Conservation (phyloP, 345 rosid species). For the Firmiana major region DNA sequence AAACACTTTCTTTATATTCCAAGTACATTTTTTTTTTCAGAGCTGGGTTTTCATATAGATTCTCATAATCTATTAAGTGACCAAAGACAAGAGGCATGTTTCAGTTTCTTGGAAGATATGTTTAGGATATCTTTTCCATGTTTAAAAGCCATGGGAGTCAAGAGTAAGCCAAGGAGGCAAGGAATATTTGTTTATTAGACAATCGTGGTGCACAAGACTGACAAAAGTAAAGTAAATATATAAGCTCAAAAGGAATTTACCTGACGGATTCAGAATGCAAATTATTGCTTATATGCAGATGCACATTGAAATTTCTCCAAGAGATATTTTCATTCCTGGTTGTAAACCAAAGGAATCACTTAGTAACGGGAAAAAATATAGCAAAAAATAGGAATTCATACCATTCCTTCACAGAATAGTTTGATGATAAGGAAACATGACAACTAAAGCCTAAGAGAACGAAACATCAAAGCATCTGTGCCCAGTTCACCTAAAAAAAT, state of each 20-base stretch:
- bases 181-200: slow-evolving; percentile 18
- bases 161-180: slow-evolving; percentile 11
- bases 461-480: background rate
- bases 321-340: slow-evolving; percentile 15
- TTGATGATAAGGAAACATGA: background rate
- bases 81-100: slow-evolving; percentile 19
- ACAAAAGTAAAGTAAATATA: slow-evolving; percentile 5
- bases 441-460: background rate
- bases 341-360: slow-evolving; percentile 7
- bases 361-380: background rate
- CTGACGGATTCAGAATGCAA: slow-evolving; percentile 25
- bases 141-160: slow-evolving; percentile 14
- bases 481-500: background rate
- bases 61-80: slow-evolving; percentile 18
- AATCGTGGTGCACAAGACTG: slow-evolving; percentile 12
- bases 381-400: background rate
- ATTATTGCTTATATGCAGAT: slow-evolving; percentile 19
- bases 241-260: slow-evolving; percentile 15
- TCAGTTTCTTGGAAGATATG: slow-evolving; percentile 28
- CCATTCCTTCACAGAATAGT: slow-evolving; percentile 2
- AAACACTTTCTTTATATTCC: slow-evolving; percentile 23
- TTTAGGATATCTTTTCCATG: slow-evolving; percentile 13
- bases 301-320: slow-evolving; percentile 5
- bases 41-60: slow-evolving; percentile 22
- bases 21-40: slow-evolving; percentile 16